These are phyloP conservation scores for Yamadazyma diddensiae DNA, from an alignment of 1,139 yeast genomes.

Conservation along the genomic window DNA sequence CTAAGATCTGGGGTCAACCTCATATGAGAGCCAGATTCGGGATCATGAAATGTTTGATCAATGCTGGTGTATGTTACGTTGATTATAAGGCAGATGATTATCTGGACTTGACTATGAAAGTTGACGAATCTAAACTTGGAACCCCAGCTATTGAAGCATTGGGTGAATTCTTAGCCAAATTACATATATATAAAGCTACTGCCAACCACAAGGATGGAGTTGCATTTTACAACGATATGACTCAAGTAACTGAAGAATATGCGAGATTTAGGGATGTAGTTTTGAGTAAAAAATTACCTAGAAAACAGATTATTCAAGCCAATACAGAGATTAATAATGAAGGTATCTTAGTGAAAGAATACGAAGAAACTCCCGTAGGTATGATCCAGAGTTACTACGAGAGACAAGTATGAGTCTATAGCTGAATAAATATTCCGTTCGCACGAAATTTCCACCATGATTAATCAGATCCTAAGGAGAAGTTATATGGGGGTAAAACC, in stretches of 20 bases:
- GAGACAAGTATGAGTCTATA: constrained; percentile 36
- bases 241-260: constrained; percentile 62
- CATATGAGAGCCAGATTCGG: constrained; percentile 93
- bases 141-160: constrained; percentile 72
- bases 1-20: constrained; percentile 91
- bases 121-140: constrained; percentile 61
- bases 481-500: constrained; percentile 1
- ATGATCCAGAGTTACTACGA: constrained; percentile 76
- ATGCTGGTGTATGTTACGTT: constrained; percentile 64
- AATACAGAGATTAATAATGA: constrained; percentile 50
- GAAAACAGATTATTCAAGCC: constrained; percentile 82
- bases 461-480: not conserved
- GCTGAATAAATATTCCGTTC: not conserved
- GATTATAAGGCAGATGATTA: constrained; percentile 41
- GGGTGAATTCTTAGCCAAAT: constrained; percentile 64
- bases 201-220: constrained; percentile 68
- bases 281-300: constrained; percentile 69
- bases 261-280: constrained; percentile 67
- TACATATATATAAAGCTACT: constrained; percentile 76
- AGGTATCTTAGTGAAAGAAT: constrained; percentile 59
- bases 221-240: constrained; percentile 60
- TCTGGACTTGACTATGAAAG: constrained; percentile 56
- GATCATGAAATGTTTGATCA: constrained; percentile 69
- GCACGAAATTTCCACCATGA: not conserved
- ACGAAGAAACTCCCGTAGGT: constrained; percentile 71